Conservation (phyloP, 176 grass and related monocot species). For the Oryza rufipogon region DNA sequence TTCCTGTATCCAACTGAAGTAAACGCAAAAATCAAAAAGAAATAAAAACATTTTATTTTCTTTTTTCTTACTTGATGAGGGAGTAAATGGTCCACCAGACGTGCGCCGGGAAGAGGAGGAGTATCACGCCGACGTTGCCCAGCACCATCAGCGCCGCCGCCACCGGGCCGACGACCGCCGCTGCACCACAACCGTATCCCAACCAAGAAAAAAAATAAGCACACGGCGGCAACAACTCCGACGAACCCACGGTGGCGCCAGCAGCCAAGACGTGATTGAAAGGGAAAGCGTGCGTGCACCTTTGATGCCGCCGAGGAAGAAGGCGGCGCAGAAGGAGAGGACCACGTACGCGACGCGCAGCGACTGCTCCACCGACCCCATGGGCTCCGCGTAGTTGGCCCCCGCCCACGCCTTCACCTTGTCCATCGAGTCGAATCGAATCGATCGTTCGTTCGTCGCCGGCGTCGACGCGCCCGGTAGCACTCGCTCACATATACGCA, state of each 20-base stretch:
- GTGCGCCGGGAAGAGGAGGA: slow-evolving; percentile 80
- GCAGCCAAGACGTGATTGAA: background rate
- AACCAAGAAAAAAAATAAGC: slow-evolving; percentile 1
- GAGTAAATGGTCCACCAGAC: slow-evolving; percentile 90
- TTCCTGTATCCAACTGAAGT: background rate
- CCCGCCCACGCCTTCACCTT: slow-evolving; percentile 55
- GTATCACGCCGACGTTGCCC: slow-evolving; percentile 82
- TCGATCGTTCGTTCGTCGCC: background rate
- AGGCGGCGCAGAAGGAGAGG: slow-evolving; percentile 84
- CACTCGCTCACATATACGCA: slow-evolving; percentile 37
- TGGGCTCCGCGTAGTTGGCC: slow-evolving; percentile 56
- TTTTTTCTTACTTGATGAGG: slow-evolving; percentile 61
- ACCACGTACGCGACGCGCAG: slow-evolving; percentile 69
- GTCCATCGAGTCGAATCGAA: slow-evolving; percentile 41
- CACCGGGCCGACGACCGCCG: slow-evolving; percentile 78
- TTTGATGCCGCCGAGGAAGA: slow-evolving; percentile 92
- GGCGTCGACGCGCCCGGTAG: background rate
- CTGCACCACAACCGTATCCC: slow-evolving; percentile 45
- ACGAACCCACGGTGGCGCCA: background rate
- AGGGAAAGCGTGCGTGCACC: slow-evolving; percentile 38
- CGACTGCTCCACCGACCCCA: slow-evolving; percentile 52
- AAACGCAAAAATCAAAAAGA: background rate
- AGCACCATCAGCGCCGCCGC: slow-evolving; percentile 72
- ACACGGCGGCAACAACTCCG: background rate
- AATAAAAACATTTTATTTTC: background rate